Evolutionary conservation across 306 rosid species (phyloP), one percentile per base, ranked within the genome.

Genomic region (Styphnolobium japonicum): DNA sequence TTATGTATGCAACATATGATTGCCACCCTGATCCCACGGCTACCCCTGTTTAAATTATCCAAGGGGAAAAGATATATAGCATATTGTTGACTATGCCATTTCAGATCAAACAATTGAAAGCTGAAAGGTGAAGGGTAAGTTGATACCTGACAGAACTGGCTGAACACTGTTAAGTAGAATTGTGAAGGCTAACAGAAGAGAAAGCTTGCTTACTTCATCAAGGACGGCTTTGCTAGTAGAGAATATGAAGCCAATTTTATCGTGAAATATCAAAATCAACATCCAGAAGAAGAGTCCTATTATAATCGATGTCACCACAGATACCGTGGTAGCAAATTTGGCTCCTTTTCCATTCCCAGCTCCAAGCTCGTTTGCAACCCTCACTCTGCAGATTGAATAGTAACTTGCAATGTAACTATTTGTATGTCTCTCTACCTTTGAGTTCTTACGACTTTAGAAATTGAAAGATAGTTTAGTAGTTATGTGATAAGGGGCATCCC

Each of bases 21-120:
- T 94, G 97, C 97, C 98, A 92, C 2, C 97, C 97, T 9, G 93
- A 92, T 66, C 98, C 98, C 10, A 94, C 95, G 7, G 98, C 97
- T 40, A 94, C 97, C 0, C 98, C 97, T 89, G 79, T 43, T 33
- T 23, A 68, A 19, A 52, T 73, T 19, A 52, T 46, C 39, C 71
- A 60, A 43, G 11, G 19, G 42, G 6, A 7, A 31, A 36, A 58
- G 8, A 5, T 2, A 19, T 14, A 18, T 45, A 43, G 11, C 21
- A 43, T 46, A 19, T 18, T 14, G 33, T 29, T 63, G 34, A 45
- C 62, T 29, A 58, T 69, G 2, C 16, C 43, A 23, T 65, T 10
- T 66, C 10, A 48, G 6, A 27, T 68, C 8, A 45, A 29, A 43
- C 9, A 56, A 58, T 68, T 43, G 62, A 60, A 8, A 46, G 7